These are phyloP conservation scores for Nemania diffusa DNA, from an alignment of 2,329 filamentous ascomycete species.

Conservation along the genomic window DNA sequence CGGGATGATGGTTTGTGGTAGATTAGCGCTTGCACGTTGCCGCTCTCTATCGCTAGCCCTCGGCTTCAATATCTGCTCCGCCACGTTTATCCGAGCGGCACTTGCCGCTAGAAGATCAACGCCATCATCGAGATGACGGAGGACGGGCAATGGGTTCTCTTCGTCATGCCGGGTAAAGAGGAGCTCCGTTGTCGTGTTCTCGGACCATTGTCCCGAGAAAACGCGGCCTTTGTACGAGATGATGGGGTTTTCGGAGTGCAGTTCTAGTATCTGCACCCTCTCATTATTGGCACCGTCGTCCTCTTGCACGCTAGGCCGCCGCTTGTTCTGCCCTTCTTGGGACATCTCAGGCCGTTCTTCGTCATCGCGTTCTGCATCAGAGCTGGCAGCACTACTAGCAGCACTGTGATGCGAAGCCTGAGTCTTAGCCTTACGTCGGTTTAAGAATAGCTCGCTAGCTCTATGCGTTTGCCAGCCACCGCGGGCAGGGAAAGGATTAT, in stretches of 20 bases:
- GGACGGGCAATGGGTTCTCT: conserved; percentile 54
- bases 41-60: conserved; percentile 46
- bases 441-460: conserved; percentile 40
- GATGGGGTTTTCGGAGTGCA: conserved; percentile 80
- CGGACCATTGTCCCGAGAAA: conserved; percentile 83
- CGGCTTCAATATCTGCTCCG: conserved; percentile 68
- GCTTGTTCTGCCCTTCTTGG: conserved; percentile 30
- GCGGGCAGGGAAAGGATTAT: conserved; percentile 47
- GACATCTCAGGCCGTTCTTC: conserved; percentile 38
- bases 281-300: conserved; percentile 45
- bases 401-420: conserved; percentile 24
- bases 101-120: conserved; percentile 79
- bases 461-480: conserved; percentile 61
- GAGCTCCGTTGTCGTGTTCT: conserved; percentile 85
- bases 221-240: conserved; percentile 82
- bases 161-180: conserved; percentile 69
- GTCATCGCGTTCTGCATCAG: conserved; percentile 39
- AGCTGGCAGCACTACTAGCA: conserved; percentile 33
- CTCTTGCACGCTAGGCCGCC: neutral
- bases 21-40: conserved; percentile 48
- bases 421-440: conserved; percentile 34
- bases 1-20: conserved; percentile 52
- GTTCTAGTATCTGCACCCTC: conserved; percentile 81
- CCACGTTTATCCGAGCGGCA: conserved; percentile 75
- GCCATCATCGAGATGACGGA: conserved; percentile 64